Evolutionary conservation across 768 basidiomycete genomes (phyloP).

Genomic region (Tricholoma hemisulphureum): DNA sequence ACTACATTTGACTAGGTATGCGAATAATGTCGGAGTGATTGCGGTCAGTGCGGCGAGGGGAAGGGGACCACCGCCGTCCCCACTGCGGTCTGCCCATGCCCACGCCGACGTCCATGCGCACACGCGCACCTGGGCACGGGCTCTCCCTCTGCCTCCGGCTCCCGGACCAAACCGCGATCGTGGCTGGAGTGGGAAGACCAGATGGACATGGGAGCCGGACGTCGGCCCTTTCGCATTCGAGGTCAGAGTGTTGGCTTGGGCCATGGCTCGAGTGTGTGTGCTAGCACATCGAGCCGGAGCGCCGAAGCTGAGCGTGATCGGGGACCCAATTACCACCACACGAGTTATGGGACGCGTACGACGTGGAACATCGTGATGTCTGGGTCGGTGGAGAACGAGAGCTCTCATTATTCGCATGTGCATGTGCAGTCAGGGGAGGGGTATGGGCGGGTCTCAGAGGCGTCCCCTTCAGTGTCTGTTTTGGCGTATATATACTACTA

Average conservation of each 20-base stretch:
- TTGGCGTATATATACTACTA: background rate
- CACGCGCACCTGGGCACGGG: no score
- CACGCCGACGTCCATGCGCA: background rate
- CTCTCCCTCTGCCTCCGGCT: no score
- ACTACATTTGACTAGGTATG: background rate
- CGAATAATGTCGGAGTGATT: no score
- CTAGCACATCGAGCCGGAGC: background rate
- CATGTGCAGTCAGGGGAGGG: slow-evolving; percentile 22
- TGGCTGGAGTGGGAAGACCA: slow-evolving; percentile 11
- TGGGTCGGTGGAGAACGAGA: background rate
- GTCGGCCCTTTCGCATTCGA: no score
- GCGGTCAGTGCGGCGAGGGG: background rate
- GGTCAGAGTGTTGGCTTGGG: no score
- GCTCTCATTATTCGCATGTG: background rate
- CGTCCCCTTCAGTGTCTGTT: background rate
- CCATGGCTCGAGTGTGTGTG: background rate
- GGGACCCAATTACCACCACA: background rate
- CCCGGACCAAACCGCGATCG: slow-evolving; percentile 9
- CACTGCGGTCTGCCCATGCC: background rate
- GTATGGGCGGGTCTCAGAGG: background rate
- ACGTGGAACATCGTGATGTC: background rate
- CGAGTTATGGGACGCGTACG: background rate
- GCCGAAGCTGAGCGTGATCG: background rate
- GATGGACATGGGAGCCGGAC: no score
- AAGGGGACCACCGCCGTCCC: background rate